These are phyloP conservation scores for Venturiaceae sp. DNA, from an alignment of 2,329 filamentous ascomycete genomes.

Conservation along the genomic window DNA sequence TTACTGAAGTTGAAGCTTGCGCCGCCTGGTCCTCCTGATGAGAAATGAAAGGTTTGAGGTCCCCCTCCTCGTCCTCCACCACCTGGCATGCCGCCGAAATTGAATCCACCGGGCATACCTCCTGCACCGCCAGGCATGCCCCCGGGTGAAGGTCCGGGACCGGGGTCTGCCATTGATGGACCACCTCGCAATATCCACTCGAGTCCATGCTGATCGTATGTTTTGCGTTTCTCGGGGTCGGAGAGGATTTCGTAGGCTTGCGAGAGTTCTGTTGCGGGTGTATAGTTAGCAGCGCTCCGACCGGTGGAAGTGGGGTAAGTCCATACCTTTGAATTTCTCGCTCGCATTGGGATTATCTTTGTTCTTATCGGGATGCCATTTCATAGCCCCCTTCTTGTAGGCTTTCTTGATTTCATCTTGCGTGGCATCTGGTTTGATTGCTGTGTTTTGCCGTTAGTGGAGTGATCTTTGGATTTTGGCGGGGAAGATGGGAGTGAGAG, in stretches of 20 bases:
- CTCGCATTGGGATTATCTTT: slow-evolving; percentile 74
- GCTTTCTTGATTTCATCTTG: slow-evolving; percentile 98
- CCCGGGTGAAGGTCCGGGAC: slow-evolving; percentile 32
- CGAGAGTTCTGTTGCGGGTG: slow-evolving; percentile 56
- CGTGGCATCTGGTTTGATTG: slow-evolving; percentile 66
- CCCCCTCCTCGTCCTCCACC: slow-evolving; percentile 39
- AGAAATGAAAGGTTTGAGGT: slow-evolving; percentile 55
- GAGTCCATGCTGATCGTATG: slow-evolving; percentile 89
- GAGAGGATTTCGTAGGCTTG: slow-evolving; percentile 98
- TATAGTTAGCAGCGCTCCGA: background rate
- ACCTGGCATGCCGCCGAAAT: slow-evolving; percentile 40
- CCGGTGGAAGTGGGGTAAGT: background rate
- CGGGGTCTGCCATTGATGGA: slow-evolving; percentile 41
- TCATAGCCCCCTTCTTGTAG: slow-evolving; percentile 81
- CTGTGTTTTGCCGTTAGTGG: slow-evolving; percentile 13
- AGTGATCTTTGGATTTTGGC: background rate
- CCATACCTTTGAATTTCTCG: slow-evolving; percentile 81
- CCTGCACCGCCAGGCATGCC: slow-evolving; percentile 48
- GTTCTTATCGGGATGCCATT: slow-evolving; percentile 97
- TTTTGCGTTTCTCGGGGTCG: slow-evolving; percentile 92
- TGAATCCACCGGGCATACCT: slow-evolving; percentile 45
- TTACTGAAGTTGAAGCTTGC: slow-evolving; percentile 74
- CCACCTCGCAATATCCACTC: slow-evolving; percentile 85
- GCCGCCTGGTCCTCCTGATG: slow-evolving; percentile 42
- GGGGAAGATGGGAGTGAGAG: slow-evolving; percentile 8